Percentiles rank a stretch among this genome's conserved stretches.
Conservation (phyloP, 345 rosid species). For the Eucalyptus rudis region DNA sequence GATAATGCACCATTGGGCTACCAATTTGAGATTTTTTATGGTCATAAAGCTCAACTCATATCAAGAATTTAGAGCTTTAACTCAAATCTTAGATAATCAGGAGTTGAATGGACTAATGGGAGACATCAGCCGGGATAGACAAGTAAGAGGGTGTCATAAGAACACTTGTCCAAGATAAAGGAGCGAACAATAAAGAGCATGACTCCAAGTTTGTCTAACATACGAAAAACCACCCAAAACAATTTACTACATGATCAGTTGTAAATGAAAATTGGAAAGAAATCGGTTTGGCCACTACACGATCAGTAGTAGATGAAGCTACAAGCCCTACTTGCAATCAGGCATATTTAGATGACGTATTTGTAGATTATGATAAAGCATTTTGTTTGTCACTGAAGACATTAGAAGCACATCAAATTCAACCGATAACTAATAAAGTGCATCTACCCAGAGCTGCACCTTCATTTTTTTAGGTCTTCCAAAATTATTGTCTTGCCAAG, state of each 20-base stretch:
- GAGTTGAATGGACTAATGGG: background rate
- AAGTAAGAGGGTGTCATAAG: background rate
- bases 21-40: background rate
- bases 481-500: background rate
- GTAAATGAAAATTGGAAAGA: background rate
- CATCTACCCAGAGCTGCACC: background rate
- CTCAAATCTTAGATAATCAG: background rate
- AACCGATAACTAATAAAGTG: background rate
- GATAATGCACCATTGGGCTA: background rate
- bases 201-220: background rate
- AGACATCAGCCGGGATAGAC: background rate
- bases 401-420: background rate
- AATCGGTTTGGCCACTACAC: background rate
- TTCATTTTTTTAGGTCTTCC: background rate
- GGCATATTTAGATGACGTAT: background rate
- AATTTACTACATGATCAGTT: background rate
- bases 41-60: background rate
- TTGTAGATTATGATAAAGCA: background rate
- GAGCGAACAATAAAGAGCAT: background rate
- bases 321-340: background rate
- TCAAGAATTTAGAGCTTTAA: background rate
- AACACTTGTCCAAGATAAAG: background rate
- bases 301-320: background rate
- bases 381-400: background rate
- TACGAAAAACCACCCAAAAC: background rate